Evolutionary conservation across 2,329 filamentous ascomycete species (phyloP), one percentile per base, ranked within the genome.

Genomic region (Alternaria consortialis): DNA sequence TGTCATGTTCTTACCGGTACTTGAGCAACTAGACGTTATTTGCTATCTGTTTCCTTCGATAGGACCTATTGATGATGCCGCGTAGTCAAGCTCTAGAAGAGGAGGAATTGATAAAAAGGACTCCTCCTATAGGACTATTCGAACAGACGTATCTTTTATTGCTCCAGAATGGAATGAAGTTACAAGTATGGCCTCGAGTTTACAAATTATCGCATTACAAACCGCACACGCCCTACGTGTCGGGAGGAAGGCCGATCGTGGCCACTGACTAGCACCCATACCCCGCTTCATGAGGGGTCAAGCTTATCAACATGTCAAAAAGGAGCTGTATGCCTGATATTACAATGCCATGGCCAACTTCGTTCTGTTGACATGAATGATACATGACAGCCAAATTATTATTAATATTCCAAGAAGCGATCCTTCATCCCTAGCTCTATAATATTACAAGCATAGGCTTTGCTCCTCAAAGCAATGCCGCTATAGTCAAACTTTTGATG

Each of bases 401-500:
- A 58, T 58, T 54, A 54, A 12, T 47, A 3, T 36, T n/a, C 42
- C n/a, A 27, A 25, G 40, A 58, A 53, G 40, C 20, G 32, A 47
- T 39, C 32, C 44, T 50, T 37, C 36, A 39, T 39, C 25, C 29
- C 42, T 34, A n/a, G 42, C 40, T 43, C 43, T 44, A 27, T 23
- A 17, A 54, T 29, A 56, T 62, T 64, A 62, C 36, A 62, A 62
- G 13, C 6, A 32, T 29, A 23, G 47, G 13, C 39, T 50, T 37
- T 29, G 37, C 37, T 37, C 31, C 36, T 40, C 23, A 17, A 15
- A 32, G 44, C 34, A 5, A 29, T 39, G 36, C 55, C 15, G 5
- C 23, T 43, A 34, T 50, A 58, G 53, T 44, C 44, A 60, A 65
- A 53, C 13, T 50, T 44, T 44, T 36, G 23, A 32, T 58, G 60